Conservation (phyloP, 495 filamentous ascomycete genomes). For the Trichoderma erinaceum region DNA sequence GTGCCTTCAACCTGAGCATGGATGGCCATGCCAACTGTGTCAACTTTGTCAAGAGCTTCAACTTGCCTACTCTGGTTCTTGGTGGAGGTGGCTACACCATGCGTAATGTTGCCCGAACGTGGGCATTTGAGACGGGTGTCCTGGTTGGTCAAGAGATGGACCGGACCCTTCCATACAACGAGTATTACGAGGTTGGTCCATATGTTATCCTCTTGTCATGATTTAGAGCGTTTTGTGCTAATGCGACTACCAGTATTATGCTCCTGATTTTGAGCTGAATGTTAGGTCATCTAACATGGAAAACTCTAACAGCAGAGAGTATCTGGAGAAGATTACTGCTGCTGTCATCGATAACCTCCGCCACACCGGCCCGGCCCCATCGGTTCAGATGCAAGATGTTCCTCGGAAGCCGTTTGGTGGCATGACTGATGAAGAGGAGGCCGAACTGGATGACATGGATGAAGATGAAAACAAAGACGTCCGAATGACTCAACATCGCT, state of each 20-base stretch:
- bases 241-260: slow-evolving; percentile 69
- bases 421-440: slow-evolving; percentile 75
- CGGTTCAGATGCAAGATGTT: slow-evolving; percentile 93
- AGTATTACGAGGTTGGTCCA: slow-evolving; percentile 86
- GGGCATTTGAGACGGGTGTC: slow-evolving; percentile 92
- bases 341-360: slow-evolving; percentile 90
- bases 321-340: slow-evolving; percentile 90
- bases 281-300: slow-evolving; percentile 98
- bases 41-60: slow-evolving; percentile 88
- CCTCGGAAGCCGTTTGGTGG: slow-evolving; percentile 67
- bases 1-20: slow-evolving; percentile 99
- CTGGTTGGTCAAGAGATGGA: slow-evolving; percentile 77
- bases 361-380: slow-evolving; percentile 80
- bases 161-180: slow-evolving; percentile 85
- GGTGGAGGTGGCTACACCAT: slow-evolving; percentile 98
- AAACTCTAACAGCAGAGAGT: slow-evolving; percentile 91
- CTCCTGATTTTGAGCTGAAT: slow-evolving; percentile 91
- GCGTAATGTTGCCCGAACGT: slow-evolving; percentile 95
- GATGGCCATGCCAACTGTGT: slow-evolving; percentile 96
- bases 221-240: background rate
- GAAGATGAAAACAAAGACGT: slow-evolving; percentile 86
- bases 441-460: slow-evolving; percentile 79
- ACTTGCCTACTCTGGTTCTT: slow-evolving; percentile 82
- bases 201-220: background rate
- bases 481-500: slow-evolving; percentile 73